phyloP scores from a whole-genome alignment of 78 protist species.

The Anaeramoeba ignava region DNA sequence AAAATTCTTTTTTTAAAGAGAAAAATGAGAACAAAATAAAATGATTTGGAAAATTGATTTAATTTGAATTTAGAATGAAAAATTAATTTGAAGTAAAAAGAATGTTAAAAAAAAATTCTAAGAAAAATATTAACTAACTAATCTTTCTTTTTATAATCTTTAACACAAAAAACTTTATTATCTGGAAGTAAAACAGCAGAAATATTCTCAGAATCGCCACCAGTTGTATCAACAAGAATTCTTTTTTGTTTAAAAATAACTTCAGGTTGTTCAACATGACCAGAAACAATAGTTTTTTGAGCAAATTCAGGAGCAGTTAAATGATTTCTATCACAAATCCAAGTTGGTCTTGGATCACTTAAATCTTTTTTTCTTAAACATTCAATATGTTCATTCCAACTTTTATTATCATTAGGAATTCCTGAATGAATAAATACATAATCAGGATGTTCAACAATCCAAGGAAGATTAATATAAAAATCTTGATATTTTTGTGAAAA shows the following conservation, averaged over 20 bases:
- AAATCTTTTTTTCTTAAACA: neutral
- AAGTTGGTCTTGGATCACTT: neutral
- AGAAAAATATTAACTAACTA: no score
- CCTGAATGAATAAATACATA: neutral
- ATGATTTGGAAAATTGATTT: no score
- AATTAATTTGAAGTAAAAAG: no score
- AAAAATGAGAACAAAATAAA: no score
- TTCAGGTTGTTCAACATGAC: neutral
- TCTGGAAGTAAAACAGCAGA: neutral
- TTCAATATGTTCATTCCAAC: neutral
- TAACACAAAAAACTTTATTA: neutral
- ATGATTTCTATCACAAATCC: neutral
- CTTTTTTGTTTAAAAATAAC: neutral
- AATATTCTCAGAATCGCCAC: neutral
- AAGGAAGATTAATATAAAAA: neutral
- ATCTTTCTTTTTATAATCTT: no score
- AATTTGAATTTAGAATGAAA: no score
- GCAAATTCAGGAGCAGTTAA: neutral
- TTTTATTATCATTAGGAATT: no score
- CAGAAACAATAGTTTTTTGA: neutral
- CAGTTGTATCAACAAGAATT: neutral
- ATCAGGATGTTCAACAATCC: neutral
- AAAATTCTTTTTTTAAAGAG: no score
- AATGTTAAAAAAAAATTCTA: no score
- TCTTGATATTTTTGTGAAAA: neutral